These are phyloP conservation scores for Lolium rigidum DNA, from an alignment of 176 grass and related monocot genomes.

Conservation along the genomic window DNA sequence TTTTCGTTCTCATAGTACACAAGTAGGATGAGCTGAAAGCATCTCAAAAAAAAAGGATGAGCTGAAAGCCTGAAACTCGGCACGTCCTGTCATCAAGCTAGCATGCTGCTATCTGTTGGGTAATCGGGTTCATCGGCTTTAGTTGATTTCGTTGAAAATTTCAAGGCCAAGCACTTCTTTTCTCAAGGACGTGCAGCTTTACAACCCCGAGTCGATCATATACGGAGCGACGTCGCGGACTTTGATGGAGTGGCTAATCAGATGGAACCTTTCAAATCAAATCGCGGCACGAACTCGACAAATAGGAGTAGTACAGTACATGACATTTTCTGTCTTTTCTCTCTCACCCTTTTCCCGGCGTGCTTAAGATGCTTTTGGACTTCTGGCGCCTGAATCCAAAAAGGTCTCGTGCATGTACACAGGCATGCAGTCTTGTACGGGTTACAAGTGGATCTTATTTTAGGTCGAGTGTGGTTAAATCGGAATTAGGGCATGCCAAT, in stretches of 20 bases:
- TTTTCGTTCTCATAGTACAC: too few species aligned
- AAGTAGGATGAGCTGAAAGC: too few species aligned
- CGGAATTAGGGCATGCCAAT: too few species aligned
- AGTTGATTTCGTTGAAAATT: not conserved
- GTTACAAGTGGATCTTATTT: too few species aligned
- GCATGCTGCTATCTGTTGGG: not conserved
- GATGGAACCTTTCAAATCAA: not conserved
- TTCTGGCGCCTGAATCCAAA: conserved; percentile 8
- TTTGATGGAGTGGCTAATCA: not conserved
- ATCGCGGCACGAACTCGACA: not conserved
- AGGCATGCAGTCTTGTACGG: not conserved
- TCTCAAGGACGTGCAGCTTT: not conserved
- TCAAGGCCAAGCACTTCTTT: not conserved
- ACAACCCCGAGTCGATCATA: not conserved
- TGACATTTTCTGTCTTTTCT: conserved; percentile 27
- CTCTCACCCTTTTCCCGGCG: not conserved
- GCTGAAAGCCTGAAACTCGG: not conserved
- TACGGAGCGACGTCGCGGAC: not conserved
- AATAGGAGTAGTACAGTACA: not conserved
- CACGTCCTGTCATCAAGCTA: too few species aligned
- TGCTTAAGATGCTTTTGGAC: conserved; percentile 37
- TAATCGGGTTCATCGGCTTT: not conserved
- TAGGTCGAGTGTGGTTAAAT: too few species aligned
- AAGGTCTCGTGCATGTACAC: not conserved
- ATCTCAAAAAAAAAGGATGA: too few species aligned